Evolutionary conservation across 768 basidiomycete genomes (phyloP), one percentile per base, ranked within the genome.

Genomic region (Phlebiopsis flavidoalba): DNA sequence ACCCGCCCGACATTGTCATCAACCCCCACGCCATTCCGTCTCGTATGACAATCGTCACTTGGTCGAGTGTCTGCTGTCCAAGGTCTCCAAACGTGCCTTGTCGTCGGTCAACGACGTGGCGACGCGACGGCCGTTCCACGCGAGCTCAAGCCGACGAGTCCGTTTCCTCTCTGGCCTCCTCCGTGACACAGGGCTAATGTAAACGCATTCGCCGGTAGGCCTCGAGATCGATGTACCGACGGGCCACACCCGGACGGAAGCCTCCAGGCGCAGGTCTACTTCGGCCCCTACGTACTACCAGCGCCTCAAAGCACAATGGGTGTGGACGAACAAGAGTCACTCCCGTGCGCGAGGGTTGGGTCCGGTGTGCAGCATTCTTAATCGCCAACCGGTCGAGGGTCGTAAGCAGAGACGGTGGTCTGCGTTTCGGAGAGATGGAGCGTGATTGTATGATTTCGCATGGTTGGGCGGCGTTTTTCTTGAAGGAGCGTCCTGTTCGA

Each of bases 401-500:
- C 84, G 97, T 75, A 94, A n/a, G 91, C 83, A 85, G 97, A 77
- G 97, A 98, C 70, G 97, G 97, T 80, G 97, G 97, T 74, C 77
- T 99, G 64, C 94, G 97, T 69, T 99, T 99, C 80, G 97, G 97
- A 81, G 97, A 99, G 83, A 99, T 99, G 97, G 97, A 99, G 72
- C 92, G 94, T 73, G 96, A 98, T 84, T 98, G 97, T 73, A 99
- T 99, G 97, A 96, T 99, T 63, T 97, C 97, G 22, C 97, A 99
- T 78, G 97, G 97, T 72, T 95, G 98, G 64, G 96, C 97, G 50
- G 93, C 86, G 1, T 98, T n/a, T n/a, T 98, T 86, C 40, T 75
- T 98, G 75, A 98, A 98, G 76, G 97, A 98, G 77, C 89, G 97
- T 60, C n/a, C 79, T 98, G 72, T 95, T 95, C 67, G 93, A 95